Conservation (phyloP, 1,284 basidiomycete genomes). For the Takashimella tepidaria region DNA sequence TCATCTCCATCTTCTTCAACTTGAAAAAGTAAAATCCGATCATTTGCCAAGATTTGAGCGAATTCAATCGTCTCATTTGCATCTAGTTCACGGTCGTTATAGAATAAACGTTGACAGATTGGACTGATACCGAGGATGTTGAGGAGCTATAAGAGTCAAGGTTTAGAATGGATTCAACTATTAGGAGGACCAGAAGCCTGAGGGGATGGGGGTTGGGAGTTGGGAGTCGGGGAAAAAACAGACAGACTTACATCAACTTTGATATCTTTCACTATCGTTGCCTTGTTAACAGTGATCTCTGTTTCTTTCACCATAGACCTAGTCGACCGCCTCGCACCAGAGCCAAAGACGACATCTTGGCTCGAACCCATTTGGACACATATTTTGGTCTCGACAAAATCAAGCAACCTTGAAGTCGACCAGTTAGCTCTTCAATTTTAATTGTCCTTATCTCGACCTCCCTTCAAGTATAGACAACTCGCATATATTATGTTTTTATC, state of each 20-base stretch:
- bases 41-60: slow-evolving; percentile 24
- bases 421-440: neutral
- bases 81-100: slow-evolving; percentile 20
- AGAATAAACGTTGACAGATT: slow-evolving; percentile 23
- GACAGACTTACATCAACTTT: slow-evolving; percentile 22
- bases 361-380: neutral
- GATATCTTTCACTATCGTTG: slow-evolving; percentile 29
- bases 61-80: slow-evolving; percentile 25
- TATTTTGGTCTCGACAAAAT: slow-evolving; percentile 7
- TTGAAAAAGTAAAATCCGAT: slow-evolving; percentile 21
- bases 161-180: neutral
- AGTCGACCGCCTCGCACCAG: neutral
- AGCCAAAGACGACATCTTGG: neutral
- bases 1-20: slow-evolving; percentile 23
- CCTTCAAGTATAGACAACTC: too few species aligned
- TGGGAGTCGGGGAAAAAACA: neutral
- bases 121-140: slow-evolving; percentile 20
- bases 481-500: too few species aligned
- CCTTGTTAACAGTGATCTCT: slow-evolving; percentile 18
- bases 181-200: neutral
- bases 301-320: slow-evolving; percentile 5
- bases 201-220: neutral
- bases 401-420: slow-evolving; percentile 8
- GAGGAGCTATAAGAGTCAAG: slow-evolving; percentile 10
- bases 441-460: too few species aligned